Base-by-base conservation (phyloP, 352 stramenopile species). In the Saprolegnia parasitica region DNA sequence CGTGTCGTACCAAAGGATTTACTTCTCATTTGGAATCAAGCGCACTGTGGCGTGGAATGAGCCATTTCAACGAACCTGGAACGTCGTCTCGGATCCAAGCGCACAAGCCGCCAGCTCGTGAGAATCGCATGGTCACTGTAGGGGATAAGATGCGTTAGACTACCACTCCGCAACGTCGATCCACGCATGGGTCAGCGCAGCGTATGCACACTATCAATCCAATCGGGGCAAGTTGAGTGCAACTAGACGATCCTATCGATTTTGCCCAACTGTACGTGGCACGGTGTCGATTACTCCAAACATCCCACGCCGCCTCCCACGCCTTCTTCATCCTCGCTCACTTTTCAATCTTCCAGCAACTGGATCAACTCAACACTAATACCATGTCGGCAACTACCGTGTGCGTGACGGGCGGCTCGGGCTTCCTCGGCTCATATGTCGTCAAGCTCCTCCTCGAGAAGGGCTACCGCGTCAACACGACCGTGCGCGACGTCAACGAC, bases 381-480 rank as follows among this genome's bases (percentile, higher is more conserved):
- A 49, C 13, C 42, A 49, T n/a, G 11, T 49, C 42, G 42, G 20
- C 11, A 18, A 60, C 52, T 60, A 35, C 29, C 29, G 55, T 72
- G 16, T 72, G 61, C 42, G 68, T 74, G 45, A 74, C 68, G 16
- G 68, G 68, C 21, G 68, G 57, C 47, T 72, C 62, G 23, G 68
- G 68, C 21, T 74, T 71, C 56, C 58, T 74, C 42, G 68, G 57
- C 26, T 62, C 55, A 3, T 54, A 65, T 10, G 26, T 60, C 35
- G 62, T 74, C 39, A 66, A 62, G 20, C 20, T 54, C 8, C 68
- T 74, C 18, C 68, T 74, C 37, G 68, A 71, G 29, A 32, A 60
- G 24, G 68, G 68, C 20, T 74, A 65, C n/a, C 62, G 40, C 24
- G 68, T 74, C 39, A 40, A 74, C 9, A 32, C 57, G 13, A 74